These are phyloP conservation scores for Puccinia triticina DNA, from an alignment of 1,284 basidiomycete species.

Conservation along the genomic window DNA sequence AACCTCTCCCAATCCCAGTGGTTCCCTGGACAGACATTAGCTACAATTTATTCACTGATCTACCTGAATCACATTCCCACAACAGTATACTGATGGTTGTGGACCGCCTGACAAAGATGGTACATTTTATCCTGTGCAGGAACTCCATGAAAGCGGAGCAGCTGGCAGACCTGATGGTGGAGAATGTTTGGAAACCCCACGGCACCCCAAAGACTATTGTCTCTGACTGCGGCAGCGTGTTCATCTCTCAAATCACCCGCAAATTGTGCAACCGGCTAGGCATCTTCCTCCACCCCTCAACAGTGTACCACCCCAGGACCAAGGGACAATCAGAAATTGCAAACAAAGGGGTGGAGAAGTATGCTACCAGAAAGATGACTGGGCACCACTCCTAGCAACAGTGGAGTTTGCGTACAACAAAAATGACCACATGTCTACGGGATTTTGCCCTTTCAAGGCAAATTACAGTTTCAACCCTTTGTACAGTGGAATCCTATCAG, in stretches of 20 bases:
- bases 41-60: conserved; percentile 7
- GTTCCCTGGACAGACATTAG: conserved; percentile 14
- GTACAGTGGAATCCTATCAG: too few relatives aligned
- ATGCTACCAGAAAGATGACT: neutral
- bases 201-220: too few relatives aligned
- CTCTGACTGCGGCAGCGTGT: too few relatives aligned
- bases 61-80: neutral
- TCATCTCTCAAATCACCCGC: too few relatives aligned
- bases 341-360: neutral
- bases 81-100: conserved; percentile 1
- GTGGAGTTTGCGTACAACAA: conserved; percentile 29
- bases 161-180: neutral
- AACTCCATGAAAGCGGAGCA: neutral
- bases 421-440: neutral
- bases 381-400: neutral
- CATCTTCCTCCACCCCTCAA: neutral
- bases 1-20: neutral
- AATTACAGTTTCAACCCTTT: too few relatives aligned
- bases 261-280: conserved; percentile 10
- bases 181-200: too few relatives aligned
- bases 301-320: conserved; percentile 7
- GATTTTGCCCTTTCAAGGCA: too few relatives aligned
- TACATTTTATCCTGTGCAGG: neutral
- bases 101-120: conserved; percentile 11
- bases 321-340: conserved; percentile 26